A percentile compares a stretch with the other conserved stretches of the same genome.
Evolutionary conservation across 495 filamentous ascomycete species (phyloP).

Genomic region (Daldinia vernicosa): DNA sequence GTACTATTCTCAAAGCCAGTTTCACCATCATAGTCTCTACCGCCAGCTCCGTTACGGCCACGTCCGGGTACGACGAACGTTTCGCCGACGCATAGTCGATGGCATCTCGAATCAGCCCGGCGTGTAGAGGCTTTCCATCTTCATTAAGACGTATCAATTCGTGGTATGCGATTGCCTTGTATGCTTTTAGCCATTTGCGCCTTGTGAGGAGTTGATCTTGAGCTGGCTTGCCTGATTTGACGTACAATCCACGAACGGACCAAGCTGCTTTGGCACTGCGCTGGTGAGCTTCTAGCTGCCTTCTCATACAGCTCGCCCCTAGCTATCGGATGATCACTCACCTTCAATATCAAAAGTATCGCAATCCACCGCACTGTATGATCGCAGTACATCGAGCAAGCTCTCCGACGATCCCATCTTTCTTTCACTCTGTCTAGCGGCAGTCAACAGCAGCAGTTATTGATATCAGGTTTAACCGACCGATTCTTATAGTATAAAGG

Average conservation of each 20-base stretch:
- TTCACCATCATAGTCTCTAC: constrained; percentile 67
- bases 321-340: constrained; percentile 29
- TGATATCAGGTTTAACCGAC: not conserved
- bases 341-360: constrained; percentile 69
- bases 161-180: constrained; percentile 67
- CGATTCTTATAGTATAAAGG: too few species aligned
- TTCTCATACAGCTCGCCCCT: not conserved
- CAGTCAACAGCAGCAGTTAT: not conserved
- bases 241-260: constrained; percentile 72
- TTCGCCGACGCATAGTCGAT: constrained; percentile 52
- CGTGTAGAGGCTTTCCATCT: constrained; percentile 56
- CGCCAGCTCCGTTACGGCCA: constrained; percentile 60
- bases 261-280: constrained; percentile 63
- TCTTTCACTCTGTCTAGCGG: not conserved
- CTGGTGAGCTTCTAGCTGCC: constrained; percentile 14
- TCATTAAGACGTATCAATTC: constrained; percentile 57
- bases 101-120: constrained; percentile 57
- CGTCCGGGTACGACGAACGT: constrained; percentile 49
- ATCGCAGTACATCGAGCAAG: constrained; percentile 52
- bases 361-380: constrained; percentile 64
- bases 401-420: constrained; percentile 29
- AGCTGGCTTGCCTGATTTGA: constrained; percentile 65
- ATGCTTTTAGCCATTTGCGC: constrained; percentile 6
- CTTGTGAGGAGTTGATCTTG: not conserved
- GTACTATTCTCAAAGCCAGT: constrained; percentile 61